Evolutionary conservation across 306 rosid species (phyloP).

Genomic region (Cicer chorassanicum): DNA sequence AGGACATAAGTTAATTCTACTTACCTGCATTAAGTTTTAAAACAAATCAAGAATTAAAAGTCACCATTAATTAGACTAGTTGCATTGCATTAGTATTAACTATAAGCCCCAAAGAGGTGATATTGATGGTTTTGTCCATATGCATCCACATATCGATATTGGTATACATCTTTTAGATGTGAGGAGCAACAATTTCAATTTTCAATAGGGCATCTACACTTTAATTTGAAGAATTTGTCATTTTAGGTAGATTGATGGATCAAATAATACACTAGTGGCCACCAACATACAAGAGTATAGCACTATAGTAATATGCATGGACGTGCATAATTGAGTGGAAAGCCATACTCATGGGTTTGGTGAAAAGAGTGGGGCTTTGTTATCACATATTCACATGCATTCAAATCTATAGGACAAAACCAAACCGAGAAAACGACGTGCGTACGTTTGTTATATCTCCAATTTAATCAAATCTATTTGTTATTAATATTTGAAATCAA

Average conservation of each 20-base stretch:
- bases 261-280: conserved; percentile 39
- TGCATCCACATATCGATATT: conserved; percentile 31
- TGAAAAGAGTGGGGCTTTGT: conserved; percentile 37
- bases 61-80: neutral
- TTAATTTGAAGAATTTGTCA: conserved; percentile 21
- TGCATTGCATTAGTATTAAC: conserved; percentile 10
- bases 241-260: conserved; percentile 32
- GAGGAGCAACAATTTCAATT: conserved; percentile 25
- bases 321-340: conserved; percentile 42
- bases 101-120: conserved; percentile 7
- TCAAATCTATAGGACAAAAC: conserved; percentile 31
- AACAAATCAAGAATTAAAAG: no score
- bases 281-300: conserved; percentile 8
- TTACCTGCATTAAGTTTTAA: no score
- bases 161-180: conserved; percentile 34
- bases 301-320: conserved; percentile 38
- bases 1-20: no score
- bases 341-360: conserved; percentile 39
- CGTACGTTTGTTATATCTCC: neutral
- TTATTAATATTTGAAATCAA: neutral
- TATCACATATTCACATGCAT: conserved; percentile 46
- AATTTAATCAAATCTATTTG: conserved; percentile 17
- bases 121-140: conserved; percentile 47
- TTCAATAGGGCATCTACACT: conserved; percentile 30
- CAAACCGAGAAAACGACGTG: conserved; percentile 40